These are phyloP conservation scores for Neoascochyta sp. DNA, from an alignment of 2,329 filamentous ascomycete genomes.

Conservation along the genomic window DNA sequence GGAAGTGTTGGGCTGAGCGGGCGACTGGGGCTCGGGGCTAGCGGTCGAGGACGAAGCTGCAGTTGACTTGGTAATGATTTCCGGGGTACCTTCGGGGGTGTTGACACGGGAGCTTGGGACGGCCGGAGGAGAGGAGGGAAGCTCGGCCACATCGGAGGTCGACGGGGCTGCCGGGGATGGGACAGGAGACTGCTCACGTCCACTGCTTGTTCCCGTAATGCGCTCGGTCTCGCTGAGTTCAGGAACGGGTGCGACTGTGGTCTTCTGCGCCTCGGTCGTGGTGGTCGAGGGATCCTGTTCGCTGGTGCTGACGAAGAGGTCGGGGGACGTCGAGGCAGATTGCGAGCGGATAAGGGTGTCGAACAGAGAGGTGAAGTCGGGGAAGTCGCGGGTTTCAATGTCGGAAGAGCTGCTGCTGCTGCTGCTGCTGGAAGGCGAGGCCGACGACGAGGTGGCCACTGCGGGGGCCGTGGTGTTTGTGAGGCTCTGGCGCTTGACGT, in stretches of 20 bases:
- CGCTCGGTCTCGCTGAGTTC: conserved; percentile 2
- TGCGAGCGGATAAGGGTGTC: conserved; percentile 21
- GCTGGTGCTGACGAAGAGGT: conserved; percentile 10
- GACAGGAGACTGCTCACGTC: conserved; percentile 2
- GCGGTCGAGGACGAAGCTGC: not conserved
- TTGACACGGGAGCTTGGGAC: not conserved
- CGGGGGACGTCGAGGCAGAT: conserved; percentile 12
- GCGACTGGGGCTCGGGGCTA: not conserved
- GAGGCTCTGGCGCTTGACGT: conserved; percentile 44
- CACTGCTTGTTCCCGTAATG: conserved; percentile 7
- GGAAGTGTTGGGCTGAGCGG: conserved; percentile 1
- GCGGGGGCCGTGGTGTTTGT: conserved; percentile 33
- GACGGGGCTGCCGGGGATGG: conserved; percentile 3
- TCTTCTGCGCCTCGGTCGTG: conserved; percentile 7
- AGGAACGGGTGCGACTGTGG: conserved; percentile 17
- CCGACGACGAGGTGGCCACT: conserved; percentile 18
- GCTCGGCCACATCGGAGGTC: not conserved
- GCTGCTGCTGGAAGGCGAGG: conserved; percentile 4
- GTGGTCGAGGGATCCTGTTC: conserved; percentile 12
- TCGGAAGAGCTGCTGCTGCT: conserved; percentile 18
- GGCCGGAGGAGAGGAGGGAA: too few species aligned
- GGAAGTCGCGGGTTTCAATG: conserved; percentile 18
- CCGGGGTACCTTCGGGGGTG: not conserved
- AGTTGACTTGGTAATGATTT: conserved; percentile 2
- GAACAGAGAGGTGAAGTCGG: conserved; percentile 26